Conservation (phyloP, 192 early-diverging fungal species). For the Coemansia sp. region DNA sequence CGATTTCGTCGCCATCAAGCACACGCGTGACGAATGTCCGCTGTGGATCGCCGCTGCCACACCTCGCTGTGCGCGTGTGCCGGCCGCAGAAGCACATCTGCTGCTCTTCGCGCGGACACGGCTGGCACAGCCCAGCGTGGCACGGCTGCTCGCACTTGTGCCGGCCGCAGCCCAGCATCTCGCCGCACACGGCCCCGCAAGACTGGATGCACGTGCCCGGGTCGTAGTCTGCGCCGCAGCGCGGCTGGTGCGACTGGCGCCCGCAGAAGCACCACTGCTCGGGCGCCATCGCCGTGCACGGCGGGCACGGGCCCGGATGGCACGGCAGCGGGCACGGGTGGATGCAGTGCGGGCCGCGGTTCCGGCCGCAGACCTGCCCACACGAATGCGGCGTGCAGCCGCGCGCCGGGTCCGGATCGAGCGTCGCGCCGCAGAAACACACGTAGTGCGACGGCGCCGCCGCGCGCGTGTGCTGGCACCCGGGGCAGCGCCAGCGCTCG, state of each 20-base stretch:
- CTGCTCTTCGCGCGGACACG: constrained; percentile 55
- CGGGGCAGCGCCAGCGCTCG: constrained; percentile 82
- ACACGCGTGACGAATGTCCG: constrained; percentile 2
- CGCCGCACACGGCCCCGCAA: constrained; percentile 70
- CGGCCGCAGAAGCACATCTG: constrained; percentile 74
- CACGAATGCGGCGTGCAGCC: constrained; percentile 82
- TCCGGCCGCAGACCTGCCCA: constrained; percentile 69
- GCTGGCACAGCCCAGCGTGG: constrained; percentile 67
- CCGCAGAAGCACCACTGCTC: constrained; percentile 83
- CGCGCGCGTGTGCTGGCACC: constrained; percentile 74
- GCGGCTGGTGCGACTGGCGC: constrained; percentile 58
- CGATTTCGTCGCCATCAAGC: neutral
- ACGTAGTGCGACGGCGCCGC: constrained; percentile 70
- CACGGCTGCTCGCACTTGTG: constrained; percentile 66
- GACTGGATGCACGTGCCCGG: constrained; percentile 58
- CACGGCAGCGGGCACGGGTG: constrained; percentile 81
- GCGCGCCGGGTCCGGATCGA: constrained; percentile 64
- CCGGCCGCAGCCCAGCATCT: constrained; percentile 67
- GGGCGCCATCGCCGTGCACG: constrained; percentile 79
- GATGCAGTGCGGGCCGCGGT: constrained; percentile 59
- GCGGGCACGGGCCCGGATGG: constrained; percentile 94
- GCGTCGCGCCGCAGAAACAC: constrained; percentile 86
- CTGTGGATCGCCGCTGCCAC: constrained; percentile 56
- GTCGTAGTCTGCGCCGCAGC: constrained; percentile 73
- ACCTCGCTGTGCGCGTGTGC: constrained; percentile 54